phyloP scores from a whole-genome alignment of 805 yeast species.

The Yamadazyma takamatsuzukensis region DNA sequence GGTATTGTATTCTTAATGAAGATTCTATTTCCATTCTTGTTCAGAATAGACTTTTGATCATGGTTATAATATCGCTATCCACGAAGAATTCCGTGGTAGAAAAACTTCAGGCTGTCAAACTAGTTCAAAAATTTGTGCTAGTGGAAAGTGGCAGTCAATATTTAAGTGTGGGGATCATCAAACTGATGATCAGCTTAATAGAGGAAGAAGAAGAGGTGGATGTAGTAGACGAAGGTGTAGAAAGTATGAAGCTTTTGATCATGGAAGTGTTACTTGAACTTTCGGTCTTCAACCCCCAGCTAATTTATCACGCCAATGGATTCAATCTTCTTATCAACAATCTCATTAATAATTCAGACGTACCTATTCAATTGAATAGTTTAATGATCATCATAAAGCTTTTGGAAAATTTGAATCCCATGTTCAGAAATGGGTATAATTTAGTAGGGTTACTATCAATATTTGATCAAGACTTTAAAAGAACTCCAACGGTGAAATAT shows the following conservation, averaged over 20 bases:
- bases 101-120: conserved; percentile 71
- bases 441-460: conserved; percentile 60
- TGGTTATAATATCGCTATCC: conserved; percentile 61
- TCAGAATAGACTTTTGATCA: conserved; percentile 55
- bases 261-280: conserved; percentile 39
- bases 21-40: conserved; percentile 54
- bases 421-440: conserved; percentile 58
- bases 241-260: conserved; percentile 35
- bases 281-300: conserved; percentile 35
- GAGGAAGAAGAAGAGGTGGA: conserved; percentile 25
- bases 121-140: conserved; percentile 60
- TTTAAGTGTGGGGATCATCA: conserved; percentile 59
- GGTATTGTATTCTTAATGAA: conserved; percentile 56
- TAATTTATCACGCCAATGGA: conserved; percentile 52
- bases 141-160: conserved; percentile 47
- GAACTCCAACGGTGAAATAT: conserved; percentile 39
- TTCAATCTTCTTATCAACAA: conserved; percentile 42
- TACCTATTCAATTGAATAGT: conserved; percentile 14
- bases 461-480: conserved; percentile 54
- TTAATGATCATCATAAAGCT: conserved; percentile 43
- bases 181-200: conserved; percentile 61
- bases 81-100: conserved; percentile 54
- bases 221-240: conserved; percentile 13
- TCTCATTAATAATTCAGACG: conserved; percentile 37
- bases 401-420: conserved; percentile 53